Conservation (phyloP, 2,329 filamentous ascomycete species). For the Periconia sp. region DNA sequence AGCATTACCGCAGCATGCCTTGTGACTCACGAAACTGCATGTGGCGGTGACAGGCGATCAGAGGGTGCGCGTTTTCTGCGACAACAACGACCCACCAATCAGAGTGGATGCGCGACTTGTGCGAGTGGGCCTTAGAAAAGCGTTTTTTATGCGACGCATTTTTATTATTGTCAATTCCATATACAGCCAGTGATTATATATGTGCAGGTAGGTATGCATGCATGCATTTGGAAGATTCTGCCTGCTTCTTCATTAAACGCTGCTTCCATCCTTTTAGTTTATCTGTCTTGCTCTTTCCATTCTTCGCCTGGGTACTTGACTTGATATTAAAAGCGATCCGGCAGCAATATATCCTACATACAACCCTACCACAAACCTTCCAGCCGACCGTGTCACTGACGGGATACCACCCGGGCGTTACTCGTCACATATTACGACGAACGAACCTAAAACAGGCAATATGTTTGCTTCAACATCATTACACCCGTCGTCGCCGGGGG, state of each 20-base stretch:
- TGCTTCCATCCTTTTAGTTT: not conserved
- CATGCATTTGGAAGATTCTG: not conserved
- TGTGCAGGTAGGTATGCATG: no score
- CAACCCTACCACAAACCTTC: not conserved
- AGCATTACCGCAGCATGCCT: not conserved
- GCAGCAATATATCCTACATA: not conserved
- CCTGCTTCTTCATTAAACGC: not conserved
- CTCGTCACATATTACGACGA: not conserved
- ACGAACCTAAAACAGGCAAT: not conserved
- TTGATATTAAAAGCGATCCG: not conserved
- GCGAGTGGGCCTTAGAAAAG: conserved; percentile 16
- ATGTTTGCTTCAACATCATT: not conserved
- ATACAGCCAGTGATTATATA: no score
- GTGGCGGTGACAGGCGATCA: not conserved
- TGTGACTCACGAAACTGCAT: no score
- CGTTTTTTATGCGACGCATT: conserved; percentile 16
- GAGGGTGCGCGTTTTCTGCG: conserved; percentile 19
- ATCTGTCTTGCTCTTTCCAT: not conserved
- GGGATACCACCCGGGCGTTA: not conserved
- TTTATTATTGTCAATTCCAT: conserved; percentile 7
- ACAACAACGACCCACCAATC: not conserved
- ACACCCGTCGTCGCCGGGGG: conserved; percentile 9
- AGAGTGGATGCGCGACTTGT: conserved; percentile 22
- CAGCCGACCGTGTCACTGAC: conserved; percentile 5
- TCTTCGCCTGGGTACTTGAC: not conserved